Conservation (phyloP, 345 rosid species). For the Arabidopsis suecica region DNA sequence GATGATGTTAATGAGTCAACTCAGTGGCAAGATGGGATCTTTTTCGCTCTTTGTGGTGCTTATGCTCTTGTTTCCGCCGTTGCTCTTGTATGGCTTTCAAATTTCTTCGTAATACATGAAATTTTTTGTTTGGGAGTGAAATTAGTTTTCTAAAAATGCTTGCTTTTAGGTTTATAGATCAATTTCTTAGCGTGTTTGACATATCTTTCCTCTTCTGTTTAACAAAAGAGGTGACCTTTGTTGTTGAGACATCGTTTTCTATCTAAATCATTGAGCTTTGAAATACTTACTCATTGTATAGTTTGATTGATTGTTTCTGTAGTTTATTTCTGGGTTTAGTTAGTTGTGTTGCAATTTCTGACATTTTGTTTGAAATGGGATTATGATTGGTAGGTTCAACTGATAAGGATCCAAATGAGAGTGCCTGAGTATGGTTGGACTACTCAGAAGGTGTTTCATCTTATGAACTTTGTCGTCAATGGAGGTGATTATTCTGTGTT, state of each 20-base stretch:
- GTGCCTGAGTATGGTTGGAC: slow-evolving; percentile 99
- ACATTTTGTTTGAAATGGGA: slow-evolving; percentile 10
- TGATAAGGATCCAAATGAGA: slow-evolving; percentile 88
- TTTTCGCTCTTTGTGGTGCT: slow-evolving; percentile 84
- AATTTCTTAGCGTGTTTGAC: slow-evolving; percentile 2
- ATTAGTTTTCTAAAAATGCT: neutral
- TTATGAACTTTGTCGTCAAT: slow-evolving; percentile 96
- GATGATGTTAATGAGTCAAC: slow-evolving; percentile 81
- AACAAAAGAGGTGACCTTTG: neutral
- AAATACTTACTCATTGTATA: neutral
- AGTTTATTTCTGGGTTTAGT: slow-evolving; percentile 7
- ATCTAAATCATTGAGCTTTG: neutral
- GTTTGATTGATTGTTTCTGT: slow-evolving; percentile 15
- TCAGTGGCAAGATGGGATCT: slow-evolving; percentile 94
- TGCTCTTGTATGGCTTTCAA: slow-evolving; percentile 59
- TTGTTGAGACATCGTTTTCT: slow-evolving; percentile 33
- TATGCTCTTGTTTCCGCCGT: slow-evolving; percentile 87
- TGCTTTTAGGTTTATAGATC: slow-evolving; percentile 13
- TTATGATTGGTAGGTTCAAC: slow-evolving; percentile 63
- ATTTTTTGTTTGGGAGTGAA: slow-evolving; percentile 4
- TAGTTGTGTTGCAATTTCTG: slow-evolving; percentile 18
- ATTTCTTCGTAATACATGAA: neutral
- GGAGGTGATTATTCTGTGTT: slow-evolving; percentile 67
- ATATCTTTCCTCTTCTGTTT: slow-evolving; percentile 30
- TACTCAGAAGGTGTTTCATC: slow-evolving; percentile 96